These are phyloP conservation scores for Panicum hallii DNA, from an alignment of 202 grass and related monocot species.

Conservation along the genomic window DNA sequence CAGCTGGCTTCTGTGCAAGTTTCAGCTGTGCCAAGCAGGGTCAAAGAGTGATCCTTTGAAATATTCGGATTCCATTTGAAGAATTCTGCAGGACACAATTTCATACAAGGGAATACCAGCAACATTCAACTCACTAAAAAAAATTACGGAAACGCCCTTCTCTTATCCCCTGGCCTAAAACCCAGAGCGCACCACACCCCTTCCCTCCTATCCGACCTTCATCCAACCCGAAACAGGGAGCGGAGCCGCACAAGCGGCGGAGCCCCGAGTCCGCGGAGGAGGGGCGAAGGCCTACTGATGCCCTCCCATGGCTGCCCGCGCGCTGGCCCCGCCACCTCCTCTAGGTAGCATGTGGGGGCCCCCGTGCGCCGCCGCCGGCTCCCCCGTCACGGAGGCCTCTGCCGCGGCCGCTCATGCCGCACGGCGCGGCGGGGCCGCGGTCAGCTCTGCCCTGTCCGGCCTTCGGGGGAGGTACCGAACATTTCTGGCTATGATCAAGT, in stretches of 20 bases:
- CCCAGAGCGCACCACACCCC: not conserved
- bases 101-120: too few relatives aligned
- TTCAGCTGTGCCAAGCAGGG: too few relatives aligned
- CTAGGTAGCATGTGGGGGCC: constrained; percentile 13
- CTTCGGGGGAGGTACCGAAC: constrained; percentile 9
- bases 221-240: not conserved
- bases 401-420: constrained; percentile 2
- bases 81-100: too few relatives aligned
- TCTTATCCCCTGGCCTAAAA: constrained; percentile 20
- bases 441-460: constrained; percentile 14
- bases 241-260: not conserved
- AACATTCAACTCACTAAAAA: too few relatives aligned
- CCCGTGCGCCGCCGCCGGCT: not conserved
- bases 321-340: not conserved
- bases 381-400: not conserved
- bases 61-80: too few relatives aligned
- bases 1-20: too few relatives aligned
- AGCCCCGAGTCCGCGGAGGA: not conserved
- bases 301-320: constrained; percentile 22
- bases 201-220: not conserved
- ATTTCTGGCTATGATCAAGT: not conserved
- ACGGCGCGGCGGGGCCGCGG: not conserved
- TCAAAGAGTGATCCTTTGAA: too few relatives aligned
- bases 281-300: constrained; percentile 3
- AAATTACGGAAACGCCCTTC: not conserved